A percentile compares a stretch with the other conserved stretches of the same genome.
These are phyloP conservation scores for Hemileccinum impolitum DNA, from an alignment of 768 basidiomycete species.

Conservation along the genomic window DNA sequence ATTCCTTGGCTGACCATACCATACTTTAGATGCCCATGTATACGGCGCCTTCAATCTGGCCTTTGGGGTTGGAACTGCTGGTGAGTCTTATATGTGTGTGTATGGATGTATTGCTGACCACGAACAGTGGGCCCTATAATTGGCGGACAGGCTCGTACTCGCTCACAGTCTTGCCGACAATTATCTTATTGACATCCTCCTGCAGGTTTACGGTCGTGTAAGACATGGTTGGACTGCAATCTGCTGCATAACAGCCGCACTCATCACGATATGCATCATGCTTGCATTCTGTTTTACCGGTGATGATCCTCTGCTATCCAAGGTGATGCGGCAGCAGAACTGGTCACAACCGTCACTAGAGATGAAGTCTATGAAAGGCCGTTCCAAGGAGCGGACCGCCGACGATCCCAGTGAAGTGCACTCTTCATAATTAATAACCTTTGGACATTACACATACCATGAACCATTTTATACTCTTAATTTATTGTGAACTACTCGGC, in stretches of 20 bases:
- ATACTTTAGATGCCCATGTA: conserved; percentile 58
- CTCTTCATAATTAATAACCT: conserved; percentile 9
- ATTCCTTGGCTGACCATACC: neutral
- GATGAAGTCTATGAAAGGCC: conserved; percentile 6
- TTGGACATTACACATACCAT: conserved; percentile 5
- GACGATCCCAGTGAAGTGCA: neutral
- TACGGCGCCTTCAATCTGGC: conserved; percentile 74
- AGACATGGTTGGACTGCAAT: conserved; percentile 59
- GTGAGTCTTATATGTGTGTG: conserved; percentile 35
- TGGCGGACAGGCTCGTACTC: conserved; percentile 55
- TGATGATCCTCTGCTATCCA: conserved; percentile 37
- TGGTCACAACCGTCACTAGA: conserved; percentile 11
- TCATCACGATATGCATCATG: conserved; percentile 38
- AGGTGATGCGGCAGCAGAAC: conserved; percentile 21
- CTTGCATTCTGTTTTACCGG: conserved; percentile 50
- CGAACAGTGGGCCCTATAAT: conserved; percentile 62
- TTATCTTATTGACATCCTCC: conserved; percentile 2
- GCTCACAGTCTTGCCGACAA: neutral
- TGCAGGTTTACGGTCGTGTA: conserved; percentile 57
- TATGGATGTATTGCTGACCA: conserved; percentile 1
- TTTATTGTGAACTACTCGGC: conserved; percentile 9
- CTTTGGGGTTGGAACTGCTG: conserved; percentile 59
- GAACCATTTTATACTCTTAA: neutral
- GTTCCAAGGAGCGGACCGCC: neutral
- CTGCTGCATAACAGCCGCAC: conserved; percentile 44